Evolutionary conservation across 306 rosid species (phyloP), one percentile per base, ranked within the genome.

Genomic region (Urtica urens): DNA sequence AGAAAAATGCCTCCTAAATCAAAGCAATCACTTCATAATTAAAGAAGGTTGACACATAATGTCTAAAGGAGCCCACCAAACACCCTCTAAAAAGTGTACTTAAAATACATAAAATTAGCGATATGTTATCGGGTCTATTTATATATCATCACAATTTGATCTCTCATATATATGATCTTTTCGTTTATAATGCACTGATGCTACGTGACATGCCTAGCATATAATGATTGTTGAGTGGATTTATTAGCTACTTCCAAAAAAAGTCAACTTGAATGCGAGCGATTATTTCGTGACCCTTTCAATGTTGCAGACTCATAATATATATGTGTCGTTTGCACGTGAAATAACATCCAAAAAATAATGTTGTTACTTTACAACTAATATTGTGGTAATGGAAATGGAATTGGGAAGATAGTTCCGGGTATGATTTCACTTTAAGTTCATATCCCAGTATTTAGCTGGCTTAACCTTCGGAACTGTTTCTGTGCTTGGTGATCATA

Each of bases 41-140:
- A 51, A 51, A 31, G 30, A 51, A 19, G 43, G 42, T 34, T 51
- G 57, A 51, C 40, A 35, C 13, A 29, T 50, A 19, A 43, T 34
- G 15, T 7, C 19, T 1, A 23, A 33, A n/a, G 23, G 29, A 34
- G 30, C 44, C 57, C 57, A 51, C 57, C 34, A n/a, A 51, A 34
- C 15, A 21, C 8, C 29, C n/a, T 51, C 16, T 10, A 50, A 31
- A 42, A 50, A 31, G 55, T 33, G 19, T 5, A 3, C 5, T 31
- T 26, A 30, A 30, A 50, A 3, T 35, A 28, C 16, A 29, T 48
- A 46, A 48, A 48, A 45, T 16, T 28, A 17, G 21, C 9, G 24
- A 1, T 49, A 6, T 29, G 30, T 49, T 49, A 23, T 49, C 30
- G 14, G 16, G 18, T 29, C 25, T 49, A 29, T 27, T 49, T 49